Evolutionary conservation across 495 filamentous ascomycete species (phyloP).

Genomic region (Rhypophila decipiens): DNA sequence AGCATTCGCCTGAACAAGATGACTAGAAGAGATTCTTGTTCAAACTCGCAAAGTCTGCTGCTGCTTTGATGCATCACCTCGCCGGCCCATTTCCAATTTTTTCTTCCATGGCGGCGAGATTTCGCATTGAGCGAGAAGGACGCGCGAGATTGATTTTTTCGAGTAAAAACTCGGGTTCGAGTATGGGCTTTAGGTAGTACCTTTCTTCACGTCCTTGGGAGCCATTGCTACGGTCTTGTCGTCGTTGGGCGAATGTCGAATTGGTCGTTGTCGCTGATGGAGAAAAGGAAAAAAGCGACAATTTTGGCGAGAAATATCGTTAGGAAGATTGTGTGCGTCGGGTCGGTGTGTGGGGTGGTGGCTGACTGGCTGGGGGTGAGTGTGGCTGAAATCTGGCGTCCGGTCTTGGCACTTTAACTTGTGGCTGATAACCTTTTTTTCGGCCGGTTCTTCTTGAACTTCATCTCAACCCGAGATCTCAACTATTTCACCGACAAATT

Average conservation of each 20-base stretch:
- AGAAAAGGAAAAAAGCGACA: slow-evolving; percentile 10
- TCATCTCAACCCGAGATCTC: not conserved
- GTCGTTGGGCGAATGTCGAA: slow-evolving; percentile 27
- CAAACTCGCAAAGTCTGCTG: slow-evolving; percentile 58
- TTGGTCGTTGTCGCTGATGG: slow-evolving; percentile 16
- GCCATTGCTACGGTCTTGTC: slow-evolving; percentile 59
- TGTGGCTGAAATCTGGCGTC: slow-evolving; percentile 5
- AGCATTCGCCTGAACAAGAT: slow-evolving; percentile 34
- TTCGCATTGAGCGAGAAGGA: slow-evolving; percentile 26
- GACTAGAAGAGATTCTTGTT: slow-evolving; percentile 21
- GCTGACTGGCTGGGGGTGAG: not conserved
- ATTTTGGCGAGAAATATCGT: slow-evolving; percentile 7
- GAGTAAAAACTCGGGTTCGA: slow-evolving; percentile 7
- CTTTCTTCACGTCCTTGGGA: slow-evolving; percentile 65
- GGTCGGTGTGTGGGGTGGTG: slow-evolving; percentile 8
- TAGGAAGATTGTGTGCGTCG: slow-evolving; percentile 20
- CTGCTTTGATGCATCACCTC: slow-evolving; percentile 45
- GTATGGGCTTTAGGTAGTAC: slow-evolving; percentile 49
- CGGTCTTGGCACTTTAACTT: not conserved
- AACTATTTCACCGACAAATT: not conserved
- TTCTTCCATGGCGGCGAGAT: slow-evolving; percentile 19
- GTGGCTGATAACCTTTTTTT: not conserved
- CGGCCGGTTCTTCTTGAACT: not conserved
- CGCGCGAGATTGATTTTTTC: slow-evolving; percentile 25
- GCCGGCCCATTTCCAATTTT: slow-evolving; percentile 7